Conservation (phyloP, 352 stramenopile genomes). For the Globisporangium spiculum region DNA sequence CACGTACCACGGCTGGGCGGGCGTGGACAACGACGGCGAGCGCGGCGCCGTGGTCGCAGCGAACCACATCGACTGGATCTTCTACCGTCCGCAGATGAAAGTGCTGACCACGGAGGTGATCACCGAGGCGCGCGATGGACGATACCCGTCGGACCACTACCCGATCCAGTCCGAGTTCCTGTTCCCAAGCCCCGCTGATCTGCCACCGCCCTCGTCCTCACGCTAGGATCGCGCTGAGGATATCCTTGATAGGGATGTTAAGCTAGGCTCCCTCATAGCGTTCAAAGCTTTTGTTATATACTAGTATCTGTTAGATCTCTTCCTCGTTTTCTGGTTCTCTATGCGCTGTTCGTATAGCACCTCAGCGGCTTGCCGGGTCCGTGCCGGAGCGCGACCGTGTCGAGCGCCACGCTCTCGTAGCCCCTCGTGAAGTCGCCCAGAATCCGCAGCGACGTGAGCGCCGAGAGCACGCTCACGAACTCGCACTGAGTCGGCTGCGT, state of each 20-base stretch:
- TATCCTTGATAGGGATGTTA: background rate
- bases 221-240: background rate
- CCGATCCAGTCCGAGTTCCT: constrained; percentile 80
- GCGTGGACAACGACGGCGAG: constrained; percentile 80
- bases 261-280: background rate
- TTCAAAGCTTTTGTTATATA: constrained; percentile 9
- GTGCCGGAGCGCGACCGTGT: constrained; percentile 74
- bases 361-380: constrained; percentile 39
- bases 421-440: constrained; percentile 89
- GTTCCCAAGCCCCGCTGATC: constrained; percentile 57
- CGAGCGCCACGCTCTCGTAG: constrained; percentile 88
- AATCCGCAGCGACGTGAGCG: constrained; percentile 81
- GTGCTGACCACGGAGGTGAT: constrained; percentile 81
- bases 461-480: constrained; percentile 86
- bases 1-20: constrained; percentile 87
- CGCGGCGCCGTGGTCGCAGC: constrained; percentile 55
- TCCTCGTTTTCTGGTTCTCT: background rate
- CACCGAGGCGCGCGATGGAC: constrained; percentile 73
- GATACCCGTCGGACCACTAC: constrained; percentile 87
- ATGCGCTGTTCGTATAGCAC: constrained; percentile 45
- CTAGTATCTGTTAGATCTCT: background rate
- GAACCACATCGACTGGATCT: constrained; percentile 90
- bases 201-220: constrained; percentile 30
- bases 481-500: constrained; percentile 70
- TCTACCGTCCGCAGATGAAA: constrained; percentile 75